A percentile compares a stretch with the other conserved stretches of the same genome.
Conservation (phyloP, 2,329 filamentous ascomycete genomes). For the Xylaria sp. region DNA sequence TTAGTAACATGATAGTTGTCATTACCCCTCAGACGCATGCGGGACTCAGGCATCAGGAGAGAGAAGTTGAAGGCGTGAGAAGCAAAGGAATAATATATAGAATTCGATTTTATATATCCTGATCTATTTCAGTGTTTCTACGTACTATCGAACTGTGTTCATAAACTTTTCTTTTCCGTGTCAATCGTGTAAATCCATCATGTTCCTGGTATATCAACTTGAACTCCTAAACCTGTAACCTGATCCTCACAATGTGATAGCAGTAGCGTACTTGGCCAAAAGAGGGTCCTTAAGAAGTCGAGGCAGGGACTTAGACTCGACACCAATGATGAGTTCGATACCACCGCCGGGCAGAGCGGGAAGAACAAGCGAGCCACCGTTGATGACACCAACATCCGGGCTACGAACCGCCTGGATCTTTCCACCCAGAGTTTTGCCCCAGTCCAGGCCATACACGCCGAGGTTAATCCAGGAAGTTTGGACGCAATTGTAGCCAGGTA, state of each 20-base stretch:
- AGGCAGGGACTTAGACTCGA: constrained; percentile 47
- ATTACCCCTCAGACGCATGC: background rate
- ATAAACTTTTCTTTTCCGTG: background rate
- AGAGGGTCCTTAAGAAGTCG: constrained; percentile 49
- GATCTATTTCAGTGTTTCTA: constrained; percentile 14
- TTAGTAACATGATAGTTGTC: background rate
- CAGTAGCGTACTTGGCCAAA: constrained; percentile 46
- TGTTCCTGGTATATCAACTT: constrained; percentile 6
- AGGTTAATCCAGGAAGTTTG: constrained; percentile 52
- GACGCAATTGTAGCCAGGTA: constrained; percentile 50
- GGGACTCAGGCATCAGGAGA: background rate
- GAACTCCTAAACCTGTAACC: background rate
- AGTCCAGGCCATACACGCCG: constrained; percentile 49
- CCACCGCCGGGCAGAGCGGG: constrained; percentile 50
- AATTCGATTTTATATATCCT: background rate
- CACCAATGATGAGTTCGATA: constrained; percentile 51
- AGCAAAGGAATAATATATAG: background rate
- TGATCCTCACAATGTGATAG: constrained; percentile 36
- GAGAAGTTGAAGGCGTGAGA: no score
- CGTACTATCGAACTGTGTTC: background rate
- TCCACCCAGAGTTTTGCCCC: constrained; percentile 48
- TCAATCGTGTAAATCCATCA: constrained; percentile 1
- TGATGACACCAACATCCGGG: constrained; percentile 50
- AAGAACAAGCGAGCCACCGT: constrained; percentile 50
- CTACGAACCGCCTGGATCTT: constrained; percentile 48